Conservation (phyloP, 2,329 filamentous ascomycete species). For the Hypoxylon sp. region DNA sequence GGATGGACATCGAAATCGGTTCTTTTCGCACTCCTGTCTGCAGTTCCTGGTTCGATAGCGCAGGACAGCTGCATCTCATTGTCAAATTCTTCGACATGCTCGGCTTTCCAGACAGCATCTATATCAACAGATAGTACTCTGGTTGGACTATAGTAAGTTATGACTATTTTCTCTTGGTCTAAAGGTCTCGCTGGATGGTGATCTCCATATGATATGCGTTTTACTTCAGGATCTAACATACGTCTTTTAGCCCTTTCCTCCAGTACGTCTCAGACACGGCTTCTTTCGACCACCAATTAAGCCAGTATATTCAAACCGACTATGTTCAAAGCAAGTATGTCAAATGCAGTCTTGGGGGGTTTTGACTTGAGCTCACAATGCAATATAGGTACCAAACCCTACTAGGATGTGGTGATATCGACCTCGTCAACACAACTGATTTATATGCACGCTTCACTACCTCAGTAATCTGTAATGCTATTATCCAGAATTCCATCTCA, state of each 20-base stretch:
- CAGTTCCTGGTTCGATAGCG: conserved; percentile 39
- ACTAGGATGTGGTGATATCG: conserved; percentile 81
- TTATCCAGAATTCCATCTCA: conserved; percentile 86
- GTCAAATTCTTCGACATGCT: conserved; percentile 47
- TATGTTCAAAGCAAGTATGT: conserved; percentile 83
- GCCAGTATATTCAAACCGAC: conserved; percentile 73
- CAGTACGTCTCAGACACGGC: conserved; percentile 77
- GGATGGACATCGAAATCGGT: conserved; percentile 31
- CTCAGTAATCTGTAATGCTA: conserved; percentile 89
- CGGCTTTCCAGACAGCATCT: conserved; percentile 50
- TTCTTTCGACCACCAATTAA: conserved; percentile 81
- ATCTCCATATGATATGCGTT: background rate
- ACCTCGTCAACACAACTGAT: conserved; percentile 79
- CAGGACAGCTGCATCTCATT: conserved; percentile 48
- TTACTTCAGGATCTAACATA: conserved; percentile 19
- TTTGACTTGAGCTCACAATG: conserved; percentile 26
- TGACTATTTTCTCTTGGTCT: conserved; percentile 12
- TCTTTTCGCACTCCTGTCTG: conserved; percentile 37
- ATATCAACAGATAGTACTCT: conserved; percentile 48
- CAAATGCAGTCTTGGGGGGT: conserved; percentile 1
- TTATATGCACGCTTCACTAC: conserved; percentile 94
- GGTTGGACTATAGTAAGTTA: conserved; percentile 43
- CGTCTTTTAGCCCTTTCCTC: conserved; percentile 76
- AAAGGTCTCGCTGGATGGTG: conserved; percentile 14
- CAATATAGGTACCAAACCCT: conserved; percentile 76